Evolutionary conservation across 345 rosid genomes (phyloP).

Genomic region (Balakata baccata): DNA sequence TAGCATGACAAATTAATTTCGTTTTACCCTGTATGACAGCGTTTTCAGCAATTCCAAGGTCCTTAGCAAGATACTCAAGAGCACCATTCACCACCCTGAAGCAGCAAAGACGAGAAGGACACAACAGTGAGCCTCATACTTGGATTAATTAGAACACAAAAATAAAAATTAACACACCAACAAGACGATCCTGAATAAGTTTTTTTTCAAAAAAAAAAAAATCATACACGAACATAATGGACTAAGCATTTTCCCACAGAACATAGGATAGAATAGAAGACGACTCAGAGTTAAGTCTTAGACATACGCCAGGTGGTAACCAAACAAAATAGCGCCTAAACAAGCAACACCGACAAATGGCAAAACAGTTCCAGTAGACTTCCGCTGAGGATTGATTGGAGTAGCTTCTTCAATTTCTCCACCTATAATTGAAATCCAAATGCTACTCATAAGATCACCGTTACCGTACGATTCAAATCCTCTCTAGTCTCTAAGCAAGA

Average conservation of each 20-base stretch:
- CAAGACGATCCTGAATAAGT: neutral
- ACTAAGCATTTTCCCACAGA: neutral
- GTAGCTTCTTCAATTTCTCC: slow-evolving; percentile 60
- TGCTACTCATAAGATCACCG: neutral
- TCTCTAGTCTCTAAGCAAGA: neutral
- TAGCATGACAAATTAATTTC: neutral
- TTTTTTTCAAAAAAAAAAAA: too few species aligned
- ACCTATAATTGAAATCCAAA: slow-evolving; percentile 38
- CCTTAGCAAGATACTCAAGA: slow-evolving; percentile 89
- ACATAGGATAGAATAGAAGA: neutral
- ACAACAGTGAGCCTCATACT: too few species aligned
- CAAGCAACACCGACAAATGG: slow-evolving; percentile 95
- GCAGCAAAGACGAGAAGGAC: neutral
- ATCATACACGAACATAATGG: neutral
- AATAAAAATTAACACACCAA: neutral
- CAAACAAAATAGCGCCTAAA: slow-evolving; percentile 90
- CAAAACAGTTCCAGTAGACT: slow-evolving; percentile 70
- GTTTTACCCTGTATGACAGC: slow-evolving; percentile 79
- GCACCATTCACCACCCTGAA: slow-evolving; percentile 95
- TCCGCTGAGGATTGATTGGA: slow-evolving; percentile 34
- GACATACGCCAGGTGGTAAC: slow-evolving; percentile 92
- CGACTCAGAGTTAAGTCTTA: neutral
- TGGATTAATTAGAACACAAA: neutral
- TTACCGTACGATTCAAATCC: neutral
- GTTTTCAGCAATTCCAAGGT: slow-evolving; percentile 87